Conservation (phyloP, 208 protist genomes). For the Acanthamoeba lenticulata region DNA sequence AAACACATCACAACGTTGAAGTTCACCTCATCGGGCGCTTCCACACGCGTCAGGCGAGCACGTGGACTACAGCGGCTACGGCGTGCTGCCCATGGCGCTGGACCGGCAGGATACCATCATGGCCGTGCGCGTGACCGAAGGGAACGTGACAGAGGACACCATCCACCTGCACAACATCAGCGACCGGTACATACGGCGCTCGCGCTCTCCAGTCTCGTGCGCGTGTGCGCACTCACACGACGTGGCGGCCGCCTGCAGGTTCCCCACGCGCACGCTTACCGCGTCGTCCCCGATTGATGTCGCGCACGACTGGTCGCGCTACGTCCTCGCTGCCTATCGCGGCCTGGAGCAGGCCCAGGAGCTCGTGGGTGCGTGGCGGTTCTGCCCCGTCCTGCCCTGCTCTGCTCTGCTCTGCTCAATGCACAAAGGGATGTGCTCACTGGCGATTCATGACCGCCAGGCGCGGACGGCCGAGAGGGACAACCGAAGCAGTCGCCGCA, state of each 20-base stretch:
- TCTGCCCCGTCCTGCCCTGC: neutral
- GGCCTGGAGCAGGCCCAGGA: conserved; percentile 15
- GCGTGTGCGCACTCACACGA: neutral
- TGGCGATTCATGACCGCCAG: neutral
- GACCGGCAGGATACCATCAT: conserved; percentile 65
- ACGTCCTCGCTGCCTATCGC: conserved; percentile 46
- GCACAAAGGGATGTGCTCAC: neutral
- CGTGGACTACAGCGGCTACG: conserved; percentile 80
- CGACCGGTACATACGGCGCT: neutral
- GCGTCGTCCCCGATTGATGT: conserved; percentile 43
- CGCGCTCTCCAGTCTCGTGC: neutral
- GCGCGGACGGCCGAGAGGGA: neutral
- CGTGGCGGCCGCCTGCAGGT: neutral
- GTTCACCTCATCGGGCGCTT: neutral
- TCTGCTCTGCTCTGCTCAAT: neutral
- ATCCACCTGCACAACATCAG: conserved; percentile 41
- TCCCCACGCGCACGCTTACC: conserved; percentile 6
- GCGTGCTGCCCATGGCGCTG: conserved; percentile 74
- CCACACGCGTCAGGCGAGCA: conserved; percentile 68
- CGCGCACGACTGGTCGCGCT: conserved; percentile 57
- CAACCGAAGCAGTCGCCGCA: neutral
- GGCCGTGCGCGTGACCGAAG: neutral
- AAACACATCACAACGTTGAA: neutral
- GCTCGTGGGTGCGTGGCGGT: neutral
- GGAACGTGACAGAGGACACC: neutral